A percentile compares a stretch with the other conserved stretches of the same genome.
Conservation (phyloP, 2,329 filamentous ascomycete species). For the Ophiostoma sp. region DNA sequence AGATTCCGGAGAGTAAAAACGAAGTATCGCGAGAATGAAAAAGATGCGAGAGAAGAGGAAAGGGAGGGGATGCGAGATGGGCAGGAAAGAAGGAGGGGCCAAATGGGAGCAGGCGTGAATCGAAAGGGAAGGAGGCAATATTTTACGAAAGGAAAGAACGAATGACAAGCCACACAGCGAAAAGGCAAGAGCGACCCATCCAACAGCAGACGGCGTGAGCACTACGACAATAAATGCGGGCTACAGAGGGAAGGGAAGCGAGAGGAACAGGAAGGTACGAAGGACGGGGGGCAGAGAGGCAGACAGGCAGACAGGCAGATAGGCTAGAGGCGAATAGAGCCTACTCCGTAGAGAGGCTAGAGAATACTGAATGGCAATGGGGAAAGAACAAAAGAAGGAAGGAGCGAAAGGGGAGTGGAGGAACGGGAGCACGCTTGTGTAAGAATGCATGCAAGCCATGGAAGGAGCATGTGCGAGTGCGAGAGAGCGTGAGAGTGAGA, state of each 20-base stretch:
- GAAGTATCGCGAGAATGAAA: not conserved
- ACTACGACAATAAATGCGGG: not conserved
- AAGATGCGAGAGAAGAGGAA: not conserved
- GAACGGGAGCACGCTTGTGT: conserved; percentile 7
- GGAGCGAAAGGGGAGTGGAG: not conserved
- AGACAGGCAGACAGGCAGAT: not conserved
- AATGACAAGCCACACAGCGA: conserved; percentile 1
- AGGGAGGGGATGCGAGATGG: not conserved
- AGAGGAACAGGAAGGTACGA: conserved; percentile 9
- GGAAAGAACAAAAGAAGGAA: conserved; percentile 3
- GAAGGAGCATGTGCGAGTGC: not conserved
- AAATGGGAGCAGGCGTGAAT: not conserved
- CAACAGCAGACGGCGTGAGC: not conserved
- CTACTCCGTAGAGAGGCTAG: not conserved
- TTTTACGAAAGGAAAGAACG: conserved; percentile 8
- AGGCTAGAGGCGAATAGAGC: too few species aligned
- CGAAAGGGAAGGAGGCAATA: conserved; percentile 7
- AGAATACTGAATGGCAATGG: conserved; percentile 1
- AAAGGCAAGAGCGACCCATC: not conserved
- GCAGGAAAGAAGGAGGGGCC: not conserved
- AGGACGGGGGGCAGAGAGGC: not conserved
- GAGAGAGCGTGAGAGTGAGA: too few species aligned
- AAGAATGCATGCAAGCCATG: not conserved
- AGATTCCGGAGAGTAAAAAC: not conserved
- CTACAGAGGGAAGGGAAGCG: not conserved